Evolutionary conservation across 1,284 basidiomycete genomes (phyloP), one percentile per base, ranked within the genome.

Genomic region (Apiotrichum sp.): DNA sequence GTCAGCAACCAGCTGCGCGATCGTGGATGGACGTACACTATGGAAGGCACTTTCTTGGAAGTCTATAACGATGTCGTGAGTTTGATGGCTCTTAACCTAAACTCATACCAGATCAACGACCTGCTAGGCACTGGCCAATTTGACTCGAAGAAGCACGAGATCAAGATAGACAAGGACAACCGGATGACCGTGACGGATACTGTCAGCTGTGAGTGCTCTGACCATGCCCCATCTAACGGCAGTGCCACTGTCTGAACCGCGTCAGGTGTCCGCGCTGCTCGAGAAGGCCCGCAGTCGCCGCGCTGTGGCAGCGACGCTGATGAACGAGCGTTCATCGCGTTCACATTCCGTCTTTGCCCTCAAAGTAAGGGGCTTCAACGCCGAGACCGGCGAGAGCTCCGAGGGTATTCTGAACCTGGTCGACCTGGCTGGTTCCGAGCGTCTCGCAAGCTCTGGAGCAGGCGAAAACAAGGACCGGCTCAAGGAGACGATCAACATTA

Each of bases 241-340:
- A 79, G 82, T 91, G 47, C 82, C 85, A 2, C 81, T 96, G n/a
- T 80, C 80, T 45, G 87, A 87, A 1, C 81, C 93, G 0, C 80
- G 82, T 1, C 87, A 93, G 72, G 93, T 96, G 35, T 83, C 84
- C 43, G 78, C 82, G 0, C 81, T 97, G 16, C 83, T 96, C 43
- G 78, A 83, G 36, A 78, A 84, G n/a, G 93, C 93, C 1, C 87
- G 91, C 68, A 84, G 84, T 1, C 83, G 91, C 14, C 82, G 95
- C 22, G 90, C 88, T 0, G 92, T 96, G 0, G 95, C 95, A 0
- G 87, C 93, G 3, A 98, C 95, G 7, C 81, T 95, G 56, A 95
- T 98, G 88, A 98, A 98, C 77, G 95, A 98, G 77, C 89, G 93
- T 51, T 93, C 90, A 0, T 95, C 91, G 0, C 89, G 96, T 47